These are phyloP conservation scores for Chimonanthus praecox DNA, from an alignment of 164 flowering plant species.

Conservation along the genomic window DNA sequence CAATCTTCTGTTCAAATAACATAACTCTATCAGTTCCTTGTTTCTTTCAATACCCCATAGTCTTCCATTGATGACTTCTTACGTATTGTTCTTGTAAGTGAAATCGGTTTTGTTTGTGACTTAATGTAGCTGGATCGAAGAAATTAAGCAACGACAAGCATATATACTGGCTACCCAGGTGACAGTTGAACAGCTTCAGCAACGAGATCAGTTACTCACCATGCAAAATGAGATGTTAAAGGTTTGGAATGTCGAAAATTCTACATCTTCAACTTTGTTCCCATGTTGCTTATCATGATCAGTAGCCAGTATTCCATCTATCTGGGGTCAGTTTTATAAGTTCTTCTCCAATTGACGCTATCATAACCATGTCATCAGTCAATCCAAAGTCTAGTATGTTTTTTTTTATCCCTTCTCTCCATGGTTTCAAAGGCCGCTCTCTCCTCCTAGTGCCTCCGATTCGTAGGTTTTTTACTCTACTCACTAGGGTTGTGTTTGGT, in stretches of 20 bases:
- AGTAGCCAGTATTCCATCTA: no score
- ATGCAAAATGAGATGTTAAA: constrained; percentile 82
- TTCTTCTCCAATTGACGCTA: no score
- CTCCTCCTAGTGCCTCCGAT: no score
- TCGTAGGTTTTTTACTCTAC: no score
- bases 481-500: no score
- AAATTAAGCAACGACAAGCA: constrained; percentile 36
- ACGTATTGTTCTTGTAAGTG: not conserved
- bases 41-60: not conserved
- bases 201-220: constrained; percentile 59
- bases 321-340: no score
- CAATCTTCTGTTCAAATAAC: no score
- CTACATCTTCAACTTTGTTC: constrained; percentile 5
- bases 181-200: constrained; percentile 45
- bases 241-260: constrained; percentile 27
- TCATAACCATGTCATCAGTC: no score
- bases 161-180: constrained; percentile 43
- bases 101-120: not conserved
- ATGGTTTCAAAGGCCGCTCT: no score
- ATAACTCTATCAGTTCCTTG: not conserved
- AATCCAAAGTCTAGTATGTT: no score
- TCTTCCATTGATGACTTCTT: not conserved
- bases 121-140: constrained; percentile 45
- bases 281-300: not conserved
- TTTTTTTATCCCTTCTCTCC: no score